Evolutionary conservation across 129 eudicot species (phyloP).

Genomic region (sunflower (Helianthus annuus)): HanXRQr2.0-SUNRISE NC_035447.2:10370957-10371456

Average conservation of each 20-base stretch:
- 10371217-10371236: constrained; percentile 99
- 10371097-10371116: not conserved
- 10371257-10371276: not conserved
- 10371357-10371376: constrained; percentile 99
- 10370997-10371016: constrained; percentile 96
- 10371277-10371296: constrained; percentile 5
- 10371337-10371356: constrained; percentile 97
- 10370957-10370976: not conserved
- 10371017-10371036: constrained; percentile 99
- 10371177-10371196: constrained; percentile 99
- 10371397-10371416: constrained; percentile 99
- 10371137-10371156: constrained; percentile 9
- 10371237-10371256: constrained; percentile 32
- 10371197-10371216: constrained; percentile 95
- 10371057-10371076: constrained; percentile 87
- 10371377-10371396: constrained; percentile 87
- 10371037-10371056: constrained; percentile 93
- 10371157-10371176: constrained; percentile 89
- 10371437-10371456: constrained; percentile 31
- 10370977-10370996: constrained; percentile 99
- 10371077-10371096: constrained; percentile 56
- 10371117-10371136: constrained; percentile 7
- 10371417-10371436: constrained; percentile 93
- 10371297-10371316: constrained; percentile 6
- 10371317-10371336: constrained; percentile 21